phyloP scores from a whole-genome alignment of 78 protist species.

The Dictyostelium brefeldianum region DNA sequence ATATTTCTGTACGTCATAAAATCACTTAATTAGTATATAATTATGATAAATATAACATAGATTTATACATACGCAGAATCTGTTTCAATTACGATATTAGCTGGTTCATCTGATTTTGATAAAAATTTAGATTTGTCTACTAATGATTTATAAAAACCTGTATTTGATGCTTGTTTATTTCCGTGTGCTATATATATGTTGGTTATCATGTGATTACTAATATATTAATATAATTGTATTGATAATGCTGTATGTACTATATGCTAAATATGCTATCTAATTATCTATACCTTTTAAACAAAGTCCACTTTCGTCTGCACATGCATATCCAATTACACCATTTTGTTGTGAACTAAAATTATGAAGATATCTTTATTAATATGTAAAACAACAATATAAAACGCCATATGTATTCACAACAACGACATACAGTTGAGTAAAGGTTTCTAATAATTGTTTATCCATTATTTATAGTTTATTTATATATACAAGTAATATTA shows the following conservation, averaged over 20 bases:
- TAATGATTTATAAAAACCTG: slow-evolving; percentile 59
- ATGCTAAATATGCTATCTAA: not conserved
- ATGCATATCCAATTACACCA: slow-evolving; percentile 46
- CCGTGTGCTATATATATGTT: slow-evolving; percentile 38
- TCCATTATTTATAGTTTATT: slow-evolving; percentile 36
- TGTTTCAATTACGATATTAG: slow-evolving; percentile 56
- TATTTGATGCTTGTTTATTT: not conserved
- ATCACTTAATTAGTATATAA: not conserved
- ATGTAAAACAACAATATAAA: not conserved
- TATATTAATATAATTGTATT: not conserved
- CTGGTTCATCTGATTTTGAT: not conserved
- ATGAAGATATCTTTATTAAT: not conserved
- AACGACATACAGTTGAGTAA: slow-evolving; percentile 33
- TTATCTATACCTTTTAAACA: slow-evolving; percentile 58
- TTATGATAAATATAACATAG: too few species aligned
- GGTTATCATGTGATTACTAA: too few species aligned
- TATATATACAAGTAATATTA: not conserved
- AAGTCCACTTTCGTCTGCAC: slow-evolving; percentile 45
- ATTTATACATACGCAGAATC: slow-evolving; percentile 39
- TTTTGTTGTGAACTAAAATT: slow-evolving; percentile 3
- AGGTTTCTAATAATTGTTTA: slow-evolving; percentile 55
- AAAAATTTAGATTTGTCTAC: slow-evolving; percentile 27
- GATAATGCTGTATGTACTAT: not conserved
- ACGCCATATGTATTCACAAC: not conserved
- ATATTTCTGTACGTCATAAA: slow-evolving; percentile 23